Conservation (phyloP, 257 asterid genomes). For the Eustoma russellianum region DNA sequence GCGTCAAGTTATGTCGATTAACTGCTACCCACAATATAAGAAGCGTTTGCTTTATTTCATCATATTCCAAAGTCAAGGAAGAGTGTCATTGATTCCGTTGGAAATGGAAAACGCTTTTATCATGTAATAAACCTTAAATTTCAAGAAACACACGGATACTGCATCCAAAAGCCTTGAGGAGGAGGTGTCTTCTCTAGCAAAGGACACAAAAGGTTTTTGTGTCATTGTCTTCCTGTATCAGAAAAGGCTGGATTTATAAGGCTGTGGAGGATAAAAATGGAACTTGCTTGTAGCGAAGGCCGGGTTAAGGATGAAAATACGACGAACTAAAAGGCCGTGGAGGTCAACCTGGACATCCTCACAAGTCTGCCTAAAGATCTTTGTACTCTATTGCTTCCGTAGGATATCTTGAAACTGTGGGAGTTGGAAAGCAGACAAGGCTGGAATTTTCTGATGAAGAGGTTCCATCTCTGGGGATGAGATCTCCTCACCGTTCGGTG, state of each 20-base stretch:
- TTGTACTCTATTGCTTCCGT: conserved; percentile 12
- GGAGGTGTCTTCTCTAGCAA: conserved; percentile 53
- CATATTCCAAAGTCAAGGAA: no score
- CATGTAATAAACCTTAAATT: conserved; percentile 22
- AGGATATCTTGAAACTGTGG: conserved; percentile 26
- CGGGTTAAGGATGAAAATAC: conserved; percentile 87
- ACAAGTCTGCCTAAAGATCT: conserved; percentile 94
- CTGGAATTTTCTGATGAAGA: conserved; percentile 22
- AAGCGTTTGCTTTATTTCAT: no score
- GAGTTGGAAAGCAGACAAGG: conserved; percentile 17
- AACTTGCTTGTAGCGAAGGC: conserved; percentile 66
- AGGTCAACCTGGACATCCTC: conserved; percentile 83
- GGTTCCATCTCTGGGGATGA: conserved; percentile 4
- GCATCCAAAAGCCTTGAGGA: conserved; percentile 85
- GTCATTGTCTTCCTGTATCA: conserved; percentile 58
- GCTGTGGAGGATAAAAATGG: conserved; percentile 67
- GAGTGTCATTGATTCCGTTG: no score
- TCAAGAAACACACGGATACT: conserved; percentile 57
- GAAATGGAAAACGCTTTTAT: no score
- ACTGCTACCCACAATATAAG: no score
- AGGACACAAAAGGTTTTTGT: conserved; percentile 49
- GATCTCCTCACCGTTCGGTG: no score
- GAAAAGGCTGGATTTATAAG: conserved; percentile 61
- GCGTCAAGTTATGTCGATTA: no score
- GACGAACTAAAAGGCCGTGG: conserved; percentile 69